These are phyloP conservation scores for Phytophthora citricola DNA, from an alignment of 352 stramenopile genomes.

Conservation along the genomic window DNA sequence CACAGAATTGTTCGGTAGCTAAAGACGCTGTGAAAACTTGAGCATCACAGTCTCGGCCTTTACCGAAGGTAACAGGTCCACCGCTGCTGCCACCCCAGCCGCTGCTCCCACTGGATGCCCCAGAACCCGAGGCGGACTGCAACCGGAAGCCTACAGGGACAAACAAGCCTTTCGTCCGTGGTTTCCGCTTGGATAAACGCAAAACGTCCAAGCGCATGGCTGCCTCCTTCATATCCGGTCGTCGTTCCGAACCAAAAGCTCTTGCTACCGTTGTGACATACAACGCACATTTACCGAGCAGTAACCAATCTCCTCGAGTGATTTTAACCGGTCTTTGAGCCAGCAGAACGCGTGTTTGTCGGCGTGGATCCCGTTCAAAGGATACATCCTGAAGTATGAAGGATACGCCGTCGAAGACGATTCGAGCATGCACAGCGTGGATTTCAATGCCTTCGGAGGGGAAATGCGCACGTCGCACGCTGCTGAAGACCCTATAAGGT, in stretches of 20 bases:
- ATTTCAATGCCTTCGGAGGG: constrained; percentile 46
- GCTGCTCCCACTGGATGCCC: constrained; percentile 32
- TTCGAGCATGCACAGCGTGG: constrained; percentile 62
- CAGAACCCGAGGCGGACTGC: constrained; percentile 35
- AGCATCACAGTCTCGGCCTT: constrained; percentile 61
- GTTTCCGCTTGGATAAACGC: constrained; percentile 69
- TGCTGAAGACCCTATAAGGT: constrained; percentile 66
- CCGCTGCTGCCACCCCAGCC: constrained; percentile 38
- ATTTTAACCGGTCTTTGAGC: constrained; percentile 50
- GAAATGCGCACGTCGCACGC: constrained; percentile 63
- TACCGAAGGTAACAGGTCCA: constrained; percentile 60
- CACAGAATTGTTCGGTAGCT: constrained; percentile 67
- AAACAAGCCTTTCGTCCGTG: constrained; percentile 49
- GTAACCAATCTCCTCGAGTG: constrained; percentile 61
- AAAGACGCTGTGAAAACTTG: constrained; percentile 66
- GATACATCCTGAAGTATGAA: constrained; percentile 78
- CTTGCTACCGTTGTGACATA: constrained; percentile 54
- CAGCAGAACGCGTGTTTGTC: constrained; percentile 62
- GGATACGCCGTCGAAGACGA: constrained; percentile 67
- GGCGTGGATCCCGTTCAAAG: constrained; percentile 63
- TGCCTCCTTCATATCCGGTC: constrained; percentile 71
- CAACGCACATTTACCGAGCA: constrained; percentile 63
- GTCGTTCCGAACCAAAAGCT: constrained; percentile 63
- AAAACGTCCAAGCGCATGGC: constrained; percentile 71
- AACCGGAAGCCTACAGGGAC: constrained; percentile 66